Evolutionary conservation across 805 yeast genomes (phyloP).

Genomic region (Ogataea wickerhamii): DNA sequence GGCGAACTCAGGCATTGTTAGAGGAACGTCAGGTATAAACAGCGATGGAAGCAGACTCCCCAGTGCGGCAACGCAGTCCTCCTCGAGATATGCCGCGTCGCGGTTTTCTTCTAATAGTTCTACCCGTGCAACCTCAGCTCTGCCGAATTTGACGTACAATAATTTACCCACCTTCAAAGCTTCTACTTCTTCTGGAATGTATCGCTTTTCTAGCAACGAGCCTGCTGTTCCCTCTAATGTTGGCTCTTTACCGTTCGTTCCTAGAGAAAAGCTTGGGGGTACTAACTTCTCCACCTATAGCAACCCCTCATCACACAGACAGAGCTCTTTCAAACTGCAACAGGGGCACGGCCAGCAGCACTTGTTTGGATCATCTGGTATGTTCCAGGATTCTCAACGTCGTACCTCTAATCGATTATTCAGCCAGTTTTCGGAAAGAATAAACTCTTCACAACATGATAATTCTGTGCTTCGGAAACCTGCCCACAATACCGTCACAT

Average conservation of each 20-base stretch:
- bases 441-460: background rate
- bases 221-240: slow-evolving; percentile 9
- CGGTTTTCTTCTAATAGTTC: slow-evolving; percentile 13
- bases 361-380: background rate
- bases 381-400: slow-evolving; percentile 7
- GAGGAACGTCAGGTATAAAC: too few relatives aligned
- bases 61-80: too few relatives aligned
- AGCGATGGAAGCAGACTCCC: too few relatives aligned
- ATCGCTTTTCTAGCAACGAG: slow-evolving; percentile 10
- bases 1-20: too few relatives aligned
- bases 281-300: background rate
- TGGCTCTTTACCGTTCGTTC: slow-evolving; percentile 18
- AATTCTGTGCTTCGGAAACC: background rate
- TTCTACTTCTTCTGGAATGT: slow-evolving; percentile 6
- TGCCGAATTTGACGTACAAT: slow-evolving; percentile 14
- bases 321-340: too few relatives aligned
- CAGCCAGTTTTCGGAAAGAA: slow-evolving; percentile 1
- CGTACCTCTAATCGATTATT: slow-evolving; percentile 8
- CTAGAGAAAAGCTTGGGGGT: slow-evolving; percentile 14
- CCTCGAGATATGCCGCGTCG: slow-evolving; percentile 2
- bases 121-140: slow-evolving; percentile 11
- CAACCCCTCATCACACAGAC: background rate
- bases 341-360: background rate
- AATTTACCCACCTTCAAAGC: slow-evolving; percentile 18
- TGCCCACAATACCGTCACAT: slow-evolving; percentile 1